Evolutionary conservation across 495 filamentous ascomycete species (phyloP).

Genomic region (Paragyromitra xinjiangensis): DNA sequence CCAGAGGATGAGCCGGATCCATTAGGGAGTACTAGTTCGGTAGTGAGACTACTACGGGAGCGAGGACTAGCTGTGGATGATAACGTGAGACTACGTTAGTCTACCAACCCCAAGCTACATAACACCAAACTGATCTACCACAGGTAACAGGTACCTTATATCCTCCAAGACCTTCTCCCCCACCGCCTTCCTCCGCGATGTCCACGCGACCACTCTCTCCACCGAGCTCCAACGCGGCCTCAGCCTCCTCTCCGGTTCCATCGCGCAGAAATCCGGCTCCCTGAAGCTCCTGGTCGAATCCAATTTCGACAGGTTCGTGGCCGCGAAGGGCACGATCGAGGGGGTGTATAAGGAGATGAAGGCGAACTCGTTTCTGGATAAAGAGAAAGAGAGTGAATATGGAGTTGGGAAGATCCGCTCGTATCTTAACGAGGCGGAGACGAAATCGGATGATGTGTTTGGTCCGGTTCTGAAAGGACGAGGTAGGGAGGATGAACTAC

Average conservation of each 20-base stretch:
- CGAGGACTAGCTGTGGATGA: slow-evolving; percentile 84
- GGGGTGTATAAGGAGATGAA: slow-evolving; percentile 99
- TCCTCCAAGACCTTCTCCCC: slow-evolving; percentile 96
- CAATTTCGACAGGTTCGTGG: slow-evolving; percentile 97
- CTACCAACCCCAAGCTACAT: slow-evolving; percentile 5
- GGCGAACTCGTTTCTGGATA: slow-evolving; percentile 75
- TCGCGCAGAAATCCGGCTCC: slow-evolving; percentile 95
- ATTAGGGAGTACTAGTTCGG: slow-evolving; percentile 79
- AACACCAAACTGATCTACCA: not conserved
- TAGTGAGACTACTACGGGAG: slow-evolving; percentile 79
- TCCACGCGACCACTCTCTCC: slow-evolving; percentile 83
- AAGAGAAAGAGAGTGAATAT: slow-evolving; percentile 93
- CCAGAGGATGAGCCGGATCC: slow-evolving; percentile 93
- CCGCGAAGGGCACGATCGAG: slow-evolving; percentile 95
- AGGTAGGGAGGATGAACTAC: slow-evolving; percentile 88
- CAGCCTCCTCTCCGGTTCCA: slow-evolving; percentile 82
- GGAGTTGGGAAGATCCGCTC: slow-evolving; percentile 88
- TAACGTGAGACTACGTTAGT: slow-evolving; percentile 77
- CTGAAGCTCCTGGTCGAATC: slow-evolving; percentile 94
- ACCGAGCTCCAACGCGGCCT: slow-evolving; percentile 80
- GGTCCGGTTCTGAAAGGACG: slow-evolving; percentile 89
- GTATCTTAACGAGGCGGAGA: slow-evolving; percentile 84
- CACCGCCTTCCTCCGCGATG: slow-evolving; percentile 86
- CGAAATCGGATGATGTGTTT: slow-evolving; percentile 96
- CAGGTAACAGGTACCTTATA: slow-evolving; percentile 89